Conservation (phyloP, 1,284 basidiomycete species). For the Cystobasidiaceae sp. region DNA sequence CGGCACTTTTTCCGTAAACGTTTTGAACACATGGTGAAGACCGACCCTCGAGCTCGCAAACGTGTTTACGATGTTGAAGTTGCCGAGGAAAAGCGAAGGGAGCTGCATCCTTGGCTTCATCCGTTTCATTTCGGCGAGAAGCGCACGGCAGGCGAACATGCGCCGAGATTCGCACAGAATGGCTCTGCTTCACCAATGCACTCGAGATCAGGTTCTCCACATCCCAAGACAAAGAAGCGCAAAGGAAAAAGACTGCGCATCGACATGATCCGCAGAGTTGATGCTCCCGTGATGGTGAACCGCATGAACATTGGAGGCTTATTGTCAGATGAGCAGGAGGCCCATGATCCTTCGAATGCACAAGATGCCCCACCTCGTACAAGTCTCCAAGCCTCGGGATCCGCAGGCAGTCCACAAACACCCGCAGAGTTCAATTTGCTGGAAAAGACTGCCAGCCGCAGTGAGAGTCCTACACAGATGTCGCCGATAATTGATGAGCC, state of each 20-base stretch:
- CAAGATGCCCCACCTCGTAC: not conserved
- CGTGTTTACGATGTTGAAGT: slow-evolving; percentile 45
- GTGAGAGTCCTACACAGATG: slow-evolving; percentile 20
- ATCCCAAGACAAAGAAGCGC: slow-evolving; percentile 45
- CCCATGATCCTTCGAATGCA: not conserved
- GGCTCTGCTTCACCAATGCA: not conserved
- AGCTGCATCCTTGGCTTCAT: slow-evolving; percentile 1
- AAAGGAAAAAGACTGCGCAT: slow-evolving; percentile 53
- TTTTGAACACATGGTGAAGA: slow-evolving; percentile 63
- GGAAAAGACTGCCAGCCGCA: slow-evolving; percentile 4
- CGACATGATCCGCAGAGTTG: slow-evolving; percentile 78
- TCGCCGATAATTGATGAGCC: slow-evolving; percentile 5
- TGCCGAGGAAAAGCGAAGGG: slow-evolving; percentile 37
- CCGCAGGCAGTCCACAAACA: no score
- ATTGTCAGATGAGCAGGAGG: slow-evolving; percentile 31
- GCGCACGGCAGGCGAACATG: slow-evolving; percentile 54
- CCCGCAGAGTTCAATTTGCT: not conserved
- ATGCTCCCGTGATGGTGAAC: slow-evolving; percentile 70
- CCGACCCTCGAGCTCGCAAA: slow-evolving; percentile 46
- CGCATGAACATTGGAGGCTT: slow-evolving; percentile 60
- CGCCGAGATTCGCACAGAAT: not conserved
- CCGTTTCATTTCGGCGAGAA: slow-evolving; percentile 1
- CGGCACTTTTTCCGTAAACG: slow-evolving; percentile 64
- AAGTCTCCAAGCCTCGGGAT: not conserved
- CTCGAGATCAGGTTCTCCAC: not conserved